Conservation (phyloP, 2,329 filamentous ascomycete genomes). For the Fusarium hostae region DNA sequence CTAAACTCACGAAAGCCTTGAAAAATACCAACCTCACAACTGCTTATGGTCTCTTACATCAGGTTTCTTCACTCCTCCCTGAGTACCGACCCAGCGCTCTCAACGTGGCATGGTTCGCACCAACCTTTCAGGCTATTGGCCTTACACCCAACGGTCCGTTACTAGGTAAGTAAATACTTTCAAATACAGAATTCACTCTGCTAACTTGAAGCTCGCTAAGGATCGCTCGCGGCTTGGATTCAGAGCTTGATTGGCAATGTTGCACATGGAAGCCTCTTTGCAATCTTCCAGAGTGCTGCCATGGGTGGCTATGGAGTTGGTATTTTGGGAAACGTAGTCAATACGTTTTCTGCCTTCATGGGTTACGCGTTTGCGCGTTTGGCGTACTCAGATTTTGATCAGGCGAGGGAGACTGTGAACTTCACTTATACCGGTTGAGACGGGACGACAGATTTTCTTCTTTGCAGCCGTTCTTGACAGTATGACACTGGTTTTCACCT, state of each 20-base stretch:
- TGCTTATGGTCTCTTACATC: background rate
- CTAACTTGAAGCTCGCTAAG: background rate
- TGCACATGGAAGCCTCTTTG: background rate
- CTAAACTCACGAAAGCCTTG: background rate
- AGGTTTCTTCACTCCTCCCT: background rate
- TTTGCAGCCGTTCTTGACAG: background rate
- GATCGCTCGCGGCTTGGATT: rapidly evolving
- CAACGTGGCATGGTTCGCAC: background rate
- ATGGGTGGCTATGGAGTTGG: background rate
- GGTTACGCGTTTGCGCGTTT: background rate
- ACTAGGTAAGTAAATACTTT: background rate
- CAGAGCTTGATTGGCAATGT: background rate
- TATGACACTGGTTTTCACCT: background rate
- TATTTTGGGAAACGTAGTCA: background rate
- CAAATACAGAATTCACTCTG: background rate
- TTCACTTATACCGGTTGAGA: background rate
- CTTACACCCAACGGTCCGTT: background rate
- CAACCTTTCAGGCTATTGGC: background rate
- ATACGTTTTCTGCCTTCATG: background rate
- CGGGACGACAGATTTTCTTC: rapidly evolving
- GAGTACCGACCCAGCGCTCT: background rate
- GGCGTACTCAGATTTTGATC: background rate
- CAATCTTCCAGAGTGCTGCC: background rate
- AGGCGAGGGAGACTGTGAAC: background rate
- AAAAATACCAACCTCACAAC: background rate